Evolutionary conservation across 257 asterid genomes (phyloP).

Genomic region (Nicotiana benthamiana): DNA sequence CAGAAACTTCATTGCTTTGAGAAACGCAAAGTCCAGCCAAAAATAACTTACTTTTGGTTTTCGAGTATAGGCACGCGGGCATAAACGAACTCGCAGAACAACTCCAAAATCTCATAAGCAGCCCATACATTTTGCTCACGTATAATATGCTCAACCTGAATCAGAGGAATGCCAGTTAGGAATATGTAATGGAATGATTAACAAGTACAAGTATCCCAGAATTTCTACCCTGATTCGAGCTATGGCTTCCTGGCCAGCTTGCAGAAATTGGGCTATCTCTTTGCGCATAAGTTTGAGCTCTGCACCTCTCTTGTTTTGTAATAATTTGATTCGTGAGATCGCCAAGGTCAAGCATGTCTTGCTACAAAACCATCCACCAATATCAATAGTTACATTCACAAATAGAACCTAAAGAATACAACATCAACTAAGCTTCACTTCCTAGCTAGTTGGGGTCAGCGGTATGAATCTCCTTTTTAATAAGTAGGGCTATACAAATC

Average conservation of each 20-base stretch:
- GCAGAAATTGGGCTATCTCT: constrained; percentile 87
- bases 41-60: constrained; percentile 50
- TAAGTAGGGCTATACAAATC: neutral
- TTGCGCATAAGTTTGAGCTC: constrained; percentile 77
- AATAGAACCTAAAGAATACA: neutral
- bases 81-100: constrained; percentile 76
- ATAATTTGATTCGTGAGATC: constrained; percentile 73
- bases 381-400: neutral
- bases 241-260: constrained; percentile 79
- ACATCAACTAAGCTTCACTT: neutral
- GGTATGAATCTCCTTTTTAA: neutral
- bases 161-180: neutral
- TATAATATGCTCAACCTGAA: constrained; percentile 88
- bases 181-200: neutral
- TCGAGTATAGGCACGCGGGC: constrained; percentile 87
- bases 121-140: constrained; percentile 88
- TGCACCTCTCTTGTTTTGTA: constrained; percentile 82
- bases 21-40: neutral
- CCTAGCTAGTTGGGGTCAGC: neutral
- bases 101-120: constrained; percentile 70
- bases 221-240: constrained; percentile 75
- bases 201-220: neutral
- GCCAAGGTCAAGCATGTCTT: constrained; percentile 85
- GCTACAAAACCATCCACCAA: constrained; percentile 38
- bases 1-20: neutral